A percentile compares a stretch with the other conserved stretches of the same genome.
These are phyloP conservation scores for Cylindrodendrum hubeiense DNA, from an alignment of 2,329 filamentous ascomycete genomes.

Conservation along the genomic window DNA sequence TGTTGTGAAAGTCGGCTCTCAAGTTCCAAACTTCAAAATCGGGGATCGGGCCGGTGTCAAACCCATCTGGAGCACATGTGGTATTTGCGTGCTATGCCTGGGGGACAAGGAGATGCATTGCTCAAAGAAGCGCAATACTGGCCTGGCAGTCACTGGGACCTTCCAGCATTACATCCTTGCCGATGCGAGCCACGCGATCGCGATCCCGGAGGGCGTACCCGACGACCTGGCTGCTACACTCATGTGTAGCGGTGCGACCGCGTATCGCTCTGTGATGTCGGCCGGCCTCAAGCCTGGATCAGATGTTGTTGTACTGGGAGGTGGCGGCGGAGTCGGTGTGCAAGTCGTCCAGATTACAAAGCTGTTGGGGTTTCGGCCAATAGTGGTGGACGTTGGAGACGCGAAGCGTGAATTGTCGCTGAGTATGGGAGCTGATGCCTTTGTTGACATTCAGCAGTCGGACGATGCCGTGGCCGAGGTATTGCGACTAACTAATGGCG, in stretches of 20 bases:
- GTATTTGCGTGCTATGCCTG: background rate
- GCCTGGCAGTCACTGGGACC: background rate
- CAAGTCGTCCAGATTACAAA: background rate
- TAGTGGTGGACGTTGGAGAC: background rate
- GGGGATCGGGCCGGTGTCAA: constrained; percentile 1
- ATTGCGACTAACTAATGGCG: background rate
- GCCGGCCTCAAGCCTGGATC: background rate
- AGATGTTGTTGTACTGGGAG: constrained; percentile 2
- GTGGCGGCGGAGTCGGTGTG: background rate
- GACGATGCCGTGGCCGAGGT: background rate
- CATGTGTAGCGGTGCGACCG: constrained; percentile 3
- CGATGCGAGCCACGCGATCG: background rate
- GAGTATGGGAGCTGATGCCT: background rate
- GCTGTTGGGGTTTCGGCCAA: background rate
- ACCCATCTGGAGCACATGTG: constrained; percentile 3
- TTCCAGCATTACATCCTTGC: constrained; percentile 4
- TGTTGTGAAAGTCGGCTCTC: background rate
- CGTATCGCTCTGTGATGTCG: constrained; percentile 2
- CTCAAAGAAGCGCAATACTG: background rate
- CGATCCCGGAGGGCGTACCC: background rate
- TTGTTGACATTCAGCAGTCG: background rate
- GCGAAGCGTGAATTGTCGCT: background rate
- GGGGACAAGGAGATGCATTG: constrained; percentile 2
- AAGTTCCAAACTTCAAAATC: background rate
- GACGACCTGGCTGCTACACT: constrained; percentile 4